These are phyloP conservation scores for Plantago elongata DNA, from an alignment of 257 asterid species.

Conservation along the genomic window DNA sequence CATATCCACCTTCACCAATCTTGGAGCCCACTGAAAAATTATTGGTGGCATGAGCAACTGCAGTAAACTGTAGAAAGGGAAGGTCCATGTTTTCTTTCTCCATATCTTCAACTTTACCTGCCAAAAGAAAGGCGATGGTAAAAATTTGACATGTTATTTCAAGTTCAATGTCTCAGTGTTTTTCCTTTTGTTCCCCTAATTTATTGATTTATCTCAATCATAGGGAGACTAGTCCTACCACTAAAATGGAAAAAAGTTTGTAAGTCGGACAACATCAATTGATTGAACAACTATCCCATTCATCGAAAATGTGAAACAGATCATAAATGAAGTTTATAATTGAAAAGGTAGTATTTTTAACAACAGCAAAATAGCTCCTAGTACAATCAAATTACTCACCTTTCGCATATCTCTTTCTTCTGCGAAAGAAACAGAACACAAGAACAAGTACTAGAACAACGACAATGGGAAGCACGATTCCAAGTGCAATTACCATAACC, in stretches of 20 bases:
- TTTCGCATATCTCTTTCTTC: constrained; percentile 22
- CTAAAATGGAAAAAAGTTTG: too few species aligned
- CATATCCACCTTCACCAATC: constrained; percentile 60
- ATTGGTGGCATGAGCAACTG: constrained; percentile 36
- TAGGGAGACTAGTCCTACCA: too few species aligned
- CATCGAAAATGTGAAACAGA: too few species aligned
- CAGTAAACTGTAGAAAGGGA: not conserved
- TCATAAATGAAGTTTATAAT: too few species aligned
- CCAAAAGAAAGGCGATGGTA: constrained; percentile 1
- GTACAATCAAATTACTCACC: constrained; percentile 12
- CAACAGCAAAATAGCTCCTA: too few species aligned
- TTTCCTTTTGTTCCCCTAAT: too few species aligned
- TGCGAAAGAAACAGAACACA: constrained; percentile 14
- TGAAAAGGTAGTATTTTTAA: too few species aligned
- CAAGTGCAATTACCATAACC: constrained; percentile 12
- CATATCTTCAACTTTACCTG: constrained; percentile 20
- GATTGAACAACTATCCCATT: too few species aligned
- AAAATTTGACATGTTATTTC: not conserved
- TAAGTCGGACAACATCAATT: too few species aligned
- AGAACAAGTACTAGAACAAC: constrained; percentile 22
- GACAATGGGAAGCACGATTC: constrained; percentile 9
- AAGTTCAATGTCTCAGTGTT: too few species aligned
- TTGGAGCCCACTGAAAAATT: constrained; percentile 33
- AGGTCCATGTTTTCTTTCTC: constrained; percentile 2
- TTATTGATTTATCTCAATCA: too few species aligned